Percentiles rank a stretch among this genome's conserved stretches.
phyloP scores from a whole-genome alignment of 2,329 filamentous ascomycete genomes.

The Diaporthe amygdali region DNA sequence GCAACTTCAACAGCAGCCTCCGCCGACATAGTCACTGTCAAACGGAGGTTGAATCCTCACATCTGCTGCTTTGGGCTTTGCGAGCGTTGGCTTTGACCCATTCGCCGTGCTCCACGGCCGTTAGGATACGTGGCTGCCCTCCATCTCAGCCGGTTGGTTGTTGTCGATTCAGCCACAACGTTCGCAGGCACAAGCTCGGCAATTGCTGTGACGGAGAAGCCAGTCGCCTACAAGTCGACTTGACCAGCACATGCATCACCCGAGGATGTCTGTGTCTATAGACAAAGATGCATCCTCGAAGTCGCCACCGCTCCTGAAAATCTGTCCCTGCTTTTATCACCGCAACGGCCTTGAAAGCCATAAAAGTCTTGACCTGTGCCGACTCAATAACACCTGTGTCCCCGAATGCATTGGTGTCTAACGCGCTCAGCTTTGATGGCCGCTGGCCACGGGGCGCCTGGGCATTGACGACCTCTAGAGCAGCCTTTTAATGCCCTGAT shows the following conservation, averaged over 20 bases:
- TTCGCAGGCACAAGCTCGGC: not conserved
- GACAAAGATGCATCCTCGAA: not conserved
- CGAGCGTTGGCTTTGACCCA: not conserved
- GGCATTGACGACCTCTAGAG: not conserved
- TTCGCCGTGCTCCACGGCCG: not conserved
- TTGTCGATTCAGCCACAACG: not conserved
- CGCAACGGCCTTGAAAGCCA: not conserved
- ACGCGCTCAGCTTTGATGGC: not conserved
- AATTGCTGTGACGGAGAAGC: not conserved
- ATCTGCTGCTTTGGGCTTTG: not conserved
- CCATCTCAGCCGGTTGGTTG: not conserved
- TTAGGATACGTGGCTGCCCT: not conserved
- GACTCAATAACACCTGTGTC: not conserved
- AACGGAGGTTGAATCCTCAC: not conserved
- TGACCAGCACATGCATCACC: not conserved
- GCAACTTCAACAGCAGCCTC: not conserved
- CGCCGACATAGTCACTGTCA: not conserved
- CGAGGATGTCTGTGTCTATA: not conserved
- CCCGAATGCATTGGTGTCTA: not conserved
- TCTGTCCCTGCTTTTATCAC: not conserved
- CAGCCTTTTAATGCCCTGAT: not conserved
- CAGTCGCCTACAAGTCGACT: not conserved
- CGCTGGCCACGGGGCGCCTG: not conserved
- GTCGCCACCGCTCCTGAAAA: not conserved
- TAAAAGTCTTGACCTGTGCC: not conserved